Base-by-base conservation (phyloP, 805 yeast species). In the Cephaloascus fragrans region DNA sequence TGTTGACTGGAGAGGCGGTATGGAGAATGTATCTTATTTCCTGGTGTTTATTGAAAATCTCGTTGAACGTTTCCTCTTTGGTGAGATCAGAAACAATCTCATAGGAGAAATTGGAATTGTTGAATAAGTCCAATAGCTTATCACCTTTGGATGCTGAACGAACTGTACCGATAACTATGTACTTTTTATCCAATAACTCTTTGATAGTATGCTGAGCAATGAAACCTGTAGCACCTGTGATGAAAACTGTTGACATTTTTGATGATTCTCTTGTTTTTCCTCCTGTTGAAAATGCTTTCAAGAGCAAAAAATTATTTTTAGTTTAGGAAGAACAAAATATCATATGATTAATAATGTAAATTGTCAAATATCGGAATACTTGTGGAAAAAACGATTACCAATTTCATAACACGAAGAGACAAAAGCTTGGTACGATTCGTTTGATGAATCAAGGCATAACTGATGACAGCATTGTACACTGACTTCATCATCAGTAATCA, bases 211-310 rank as follows among this genome's bases (percentile, higher is more conserved):
- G 75, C 34, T 65, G 61, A 10, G 75, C 76, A 39, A 71, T 62
- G 46, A 59, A 72, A 8, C 78, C 75, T 10, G 73, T 64, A 12
- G 73, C 73, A 10, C 77, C 77, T 3, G 74, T 61, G 19, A 71
- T 55, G n/a, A 71, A 53, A 14, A 71, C 50, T 45, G 26, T 31
- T 18, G 47, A 26, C n/a, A 35, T 26, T 34, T 26, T 26, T 31
- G 33, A n/a, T 26, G 31, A n/a, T n/a, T n/a, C n/a, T n/a, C n/a
- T n/a, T n/a, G n/a, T n/a, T n/a, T n/a, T n/a, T n/a, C n/a, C n/a
- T n/a, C n/a, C n/a, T n/a, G n/a, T n/a, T n/a, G n/a, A n/a, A n/a
- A n/a, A n/a, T n/a, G n/a, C n/a, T n/a, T n/a, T n/a, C n/a, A n/a
- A n/a, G n/a, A n/a, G n/a, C n/a, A n/a, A n/a, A n/a, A n/a, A n/a